Conservation (phyloP, 176 grass and related monocot genomes). For the Oryza meyeriana region DNA sequence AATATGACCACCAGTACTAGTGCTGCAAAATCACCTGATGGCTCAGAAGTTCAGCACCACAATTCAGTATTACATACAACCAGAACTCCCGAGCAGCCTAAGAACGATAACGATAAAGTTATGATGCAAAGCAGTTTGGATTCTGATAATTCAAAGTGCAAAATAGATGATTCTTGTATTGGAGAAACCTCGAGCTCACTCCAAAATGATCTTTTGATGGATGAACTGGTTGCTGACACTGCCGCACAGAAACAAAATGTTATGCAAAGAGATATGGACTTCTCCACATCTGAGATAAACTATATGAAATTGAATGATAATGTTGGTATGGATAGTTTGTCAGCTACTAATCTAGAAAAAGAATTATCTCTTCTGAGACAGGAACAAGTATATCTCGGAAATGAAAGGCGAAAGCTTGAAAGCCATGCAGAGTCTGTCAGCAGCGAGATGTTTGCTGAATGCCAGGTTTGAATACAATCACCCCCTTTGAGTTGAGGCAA, state of each 20-base stretch:
- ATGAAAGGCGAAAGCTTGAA: constrained; percentile 80
- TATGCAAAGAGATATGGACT: background rate
- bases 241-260: constrained; percentile 16
- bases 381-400: constrained; percentile 77
- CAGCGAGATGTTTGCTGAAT: constrained; percentile 97
- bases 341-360: constrained; percentile 60
- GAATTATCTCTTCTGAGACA: constrained; percentile 79
- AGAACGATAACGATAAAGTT: background rate
- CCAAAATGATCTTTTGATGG: constrained; percentile 36
- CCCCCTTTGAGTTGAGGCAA: background rate
- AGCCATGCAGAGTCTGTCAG: constrained; percentile 88
- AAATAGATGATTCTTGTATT: constrained; percentile 22
- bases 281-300: constrained; percentile 30
- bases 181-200: constrained; percentile 26
- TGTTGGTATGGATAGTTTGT: constrained; percentile 44
- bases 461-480: constrained; percentile 62
- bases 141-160: constrained; percentile 40
- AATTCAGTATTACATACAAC: constrained; percentile 11
- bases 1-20: constrained; percentile 29
- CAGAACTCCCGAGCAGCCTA: background rate
- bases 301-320: background rate
- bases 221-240: constrained; percentile 24
- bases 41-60: constrained; percentile 30
- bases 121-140: constrained; percentile 6
- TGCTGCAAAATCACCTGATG: constrained; percentile 27